These are phyloP conservation scores for Symbiodinium pilosum DNA, from an alignment of 73 alveolate genomes.

Conservation along the genomic window DNA sequence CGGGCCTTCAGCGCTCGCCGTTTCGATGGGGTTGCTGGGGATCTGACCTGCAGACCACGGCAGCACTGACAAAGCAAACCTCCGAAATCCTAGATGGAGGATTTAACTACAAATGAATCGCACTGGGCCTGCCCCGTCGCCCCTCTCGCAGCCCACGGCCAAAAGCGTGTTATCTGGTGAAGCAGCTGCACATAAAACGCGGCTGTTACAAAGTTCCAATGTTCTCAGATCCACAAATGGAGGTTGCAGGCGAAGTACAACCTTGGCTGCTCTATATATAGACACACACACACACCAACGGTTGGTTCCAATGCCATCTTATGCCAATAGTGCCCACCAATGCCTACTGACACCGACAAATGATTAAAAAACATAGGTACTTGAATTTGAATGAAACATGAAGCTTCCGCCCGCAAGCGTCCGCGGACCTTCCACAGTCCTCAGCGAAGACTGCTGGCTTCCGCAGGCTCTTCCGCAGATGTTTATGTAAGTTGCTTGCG, in stretches of 20 bases:
- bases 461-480: too few relatives aligned
- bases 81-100: too few relatives aligned
- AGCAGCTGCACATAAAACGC: constrained; percentile 30
- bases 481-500: too few relatives aligned
- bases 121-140: background rate
- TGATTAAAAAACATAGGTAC: too few relatives aligned
- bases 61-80: too few relatives aligned
- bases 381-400: too few relatives aligned
- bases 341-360: background rate
- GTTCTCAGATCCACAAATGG: constrained; percentile 35
- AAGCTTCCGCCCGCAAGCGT: too few relatives aligned
- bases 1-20: background rate
- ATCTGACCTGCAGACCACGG: background rate
- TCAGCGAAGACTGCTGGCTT: too few relatives aligned
- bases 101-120: too few relatives aligned
- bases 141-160: constrained; percentile 84
- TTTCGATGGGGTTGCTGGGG: background rate
- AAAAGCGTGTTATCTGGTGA: constrained; percentile 60
- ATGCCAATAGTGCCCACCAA: background rate
- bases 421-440: too few relatives aligned
- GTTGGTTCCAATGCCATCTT: background rate
- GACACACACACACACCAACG: background rate
- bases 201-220: constrained; percentile 48
- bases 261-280: background rate
- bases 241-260: constrained; percentile 61